Conservation (phyloP, 495 filamentous ascomycete genomes). For the Talaromyces thailandensis region DNA sequence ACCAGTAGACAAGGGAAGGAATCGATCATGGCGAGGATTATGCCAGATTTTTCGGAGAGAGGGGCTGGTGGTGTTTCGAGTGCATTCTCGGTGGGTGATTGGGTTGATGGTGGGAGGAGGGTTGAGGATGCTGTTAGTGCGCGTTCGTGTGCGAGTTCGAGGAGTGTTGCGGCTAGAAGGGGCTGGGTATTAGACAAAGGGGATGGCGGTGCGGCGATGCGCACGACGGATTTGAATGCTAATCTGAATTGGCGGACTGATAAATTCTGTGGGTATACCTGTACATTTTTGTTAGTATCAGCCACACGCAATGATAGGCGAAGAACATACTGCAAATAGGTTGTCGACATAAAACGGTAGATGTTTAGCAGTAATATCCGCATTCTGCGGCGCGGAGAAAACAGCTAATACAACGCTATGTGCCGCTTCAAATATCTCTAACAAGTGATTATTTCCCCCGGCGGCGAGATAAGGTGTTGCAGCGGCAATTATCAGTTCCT, state of each 20-base stretch:
- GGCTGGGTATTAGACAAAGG: constrained; percentile 62
- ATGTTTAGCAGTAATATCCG: constrained; percentile 58
- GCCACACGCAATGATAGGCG: background rate
- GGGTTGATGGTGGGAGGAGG: constrained; percentile 28
- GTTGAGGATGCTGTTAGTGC: constrained; percentile 46
- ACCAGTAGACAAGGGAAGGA: constrained; percentile 66
- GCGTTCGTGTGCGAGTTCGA: constrained; percentile 72
- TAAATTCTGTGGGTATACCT: constrained; percentile 73
- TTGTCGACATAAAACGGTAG: constrained; percentile 81
- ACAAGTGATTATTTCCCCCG: constrained; percentile 48
- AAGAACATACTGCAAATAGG: constrained; percentile 55
- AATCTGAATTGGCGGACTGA: constrained; percentile 86
- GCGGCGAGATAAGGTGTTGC: constrained; percentile 71
- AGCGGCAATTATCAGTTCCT: constrained; percentile 64
- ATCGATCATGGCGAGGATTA: constrained; percentile 75
- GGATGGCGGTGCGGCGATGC: constrained; percentile 76
- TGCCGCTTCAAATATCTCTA: constrained; percentile 83
- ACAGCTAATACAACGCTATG: constrained; percentile 80
- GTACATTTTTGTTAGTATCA: constrained; percentile 9
- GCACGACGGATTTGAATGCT: constrained; percentile 83
- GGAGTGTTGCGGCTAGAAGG: constrained; percentile 63
- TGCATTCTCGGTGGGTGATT: constrained; percentile 16
- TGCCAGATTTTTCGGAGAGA: constrained; percentile 73
- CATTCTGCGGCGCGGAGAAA: constrained; percentile 70
- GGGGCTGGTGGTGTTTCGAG: constrained; percentile 25